Base-by-base conservation (phyloP, 2,329 filamentous ascomycete genomes). In the Epichloe brachyelytri region DNA sequence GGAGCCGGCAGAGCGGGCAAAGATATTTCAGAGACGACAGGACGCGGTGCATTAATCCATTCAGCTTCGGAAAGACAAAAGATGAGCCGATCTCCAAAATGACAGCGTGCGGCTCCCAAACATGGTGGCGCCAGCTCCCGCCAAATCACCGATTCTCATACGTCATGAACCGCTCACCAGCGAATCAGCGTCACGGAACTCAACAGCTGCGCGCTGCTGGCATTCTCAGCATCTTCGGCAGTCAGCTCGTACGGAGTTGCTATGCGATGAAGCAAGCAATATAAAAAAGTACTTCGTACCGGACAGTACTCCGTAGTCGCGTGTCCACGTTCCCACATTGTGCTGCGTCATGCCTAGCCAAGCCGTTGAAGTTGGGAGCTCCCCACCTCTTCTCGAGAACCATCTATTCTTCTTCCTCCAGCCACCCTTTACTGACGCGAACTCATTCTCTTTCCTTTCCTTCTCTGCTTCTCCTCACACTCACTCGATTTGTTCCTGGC, bases 121-220 rank as follows among this genome's bases (percentile, higher is more conserved):
- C 26, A 30, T 30, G 26, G 26, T 30, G 26, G 26, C 26, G 26
- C 26, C 26, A 22, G 33, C 33, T 41, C 14, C 17, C 50, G 14
- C 39, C 20, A 10, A 6, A 20, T 33, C 45, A 37, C 40, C 43
- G 38, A 41, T 22, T 39, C 50, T 36, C 51, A 36, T 55, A 55
- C 53, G 53, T 55, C 51, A 55, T 53, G 40, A 43, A 36, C 20
- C 38, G n/a, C 22, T 14, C 7, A 36, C n/a, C 38, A 36, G 26
- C 53, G 50, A 54, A 54, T 54, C 50, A 54, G 37, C 43, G 37
- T 22, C 34, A 5, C 38, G 2, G 26, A 20, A 6, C 7, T 12
- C 30, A 22, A 20, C 45, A 49, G 45, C 44, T 48, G 44, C 33
- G 34, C 44, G 33, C 22, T 45, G 33, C 36, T 26, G 20, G 50